Conservation (phyloP, 176 grass and related monocot species). For the Oryza brachyantha region DNA sequence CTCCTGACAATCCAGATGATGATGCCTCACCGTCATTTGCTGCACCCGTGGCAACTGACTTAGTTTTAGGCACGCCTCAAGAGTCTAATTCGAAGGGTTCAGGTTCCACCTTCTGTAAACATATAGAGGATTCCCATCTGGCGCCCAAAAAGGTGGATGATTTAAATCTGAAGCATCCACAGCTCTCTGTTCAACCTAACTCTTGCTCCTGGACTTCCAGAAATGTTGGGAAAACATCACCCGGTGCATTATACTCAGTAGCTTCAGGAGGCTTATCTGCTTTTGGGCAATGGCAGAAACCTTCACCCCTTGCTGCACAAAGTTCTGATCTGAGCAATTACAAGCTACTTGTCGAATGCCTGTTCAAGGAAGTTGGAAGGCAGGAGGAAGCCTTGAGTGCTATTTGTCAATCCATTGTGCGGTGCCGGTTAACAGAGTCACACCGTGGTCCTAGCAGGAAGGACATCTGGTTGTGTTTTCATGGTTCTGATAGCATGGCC, state of each 20-base stretch:
- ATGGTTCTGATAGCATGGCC: constrained; percentile 63
- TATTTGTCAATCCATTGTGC: constrained; percentile 54
- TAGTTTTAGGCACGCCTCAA: constrained; percentile 67
- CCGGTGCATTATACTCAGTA: constrained; percentile 30
- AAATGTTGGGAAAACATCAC: constrained; percentile 33
- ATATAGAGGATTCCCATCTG: constrained; percentile 27
- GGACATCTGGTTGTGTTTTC: constrained; percentile 84
- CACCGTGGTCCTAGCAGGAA: constrained; percentile 45
- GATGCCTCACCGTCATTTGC: constrained; percentile 50
- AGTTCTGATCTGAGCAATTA: constrained; percentile 60
- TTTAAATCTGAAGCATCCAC: constrained; percentile 35
- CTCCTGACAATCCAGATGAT: constrained; percentile 22
- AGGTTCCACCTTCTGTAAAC: constrained; percentile 10
- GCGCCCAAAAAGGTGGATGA: constrained; percentile 40
- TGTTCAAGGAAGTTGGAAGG: constrained; percentile 71
- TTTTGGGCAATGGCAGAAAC: constrained; percentile 49
- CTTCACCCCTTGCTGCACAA: constrained; percentile 34
- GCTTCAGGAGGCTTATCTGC: constrained; percentile 40
- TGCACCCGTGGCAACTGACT: constrained; percentile 69
- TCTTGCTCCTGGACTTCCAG: constrained; percentile 23
- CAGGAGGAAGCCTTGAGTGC: constrained; percentile 79
- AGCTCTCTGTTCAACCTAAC: constrained; percentile 32
- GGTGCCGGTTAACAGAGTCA: constrained; percentile 33
- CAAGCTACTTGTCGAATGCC: constrained; percentile 54
- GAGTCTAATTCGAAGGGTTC: constrained; percentile 48